Conservation (phyloP, 2,329 filamentous ascomycete genomes). For the Botrytis squamosa region DNA sequence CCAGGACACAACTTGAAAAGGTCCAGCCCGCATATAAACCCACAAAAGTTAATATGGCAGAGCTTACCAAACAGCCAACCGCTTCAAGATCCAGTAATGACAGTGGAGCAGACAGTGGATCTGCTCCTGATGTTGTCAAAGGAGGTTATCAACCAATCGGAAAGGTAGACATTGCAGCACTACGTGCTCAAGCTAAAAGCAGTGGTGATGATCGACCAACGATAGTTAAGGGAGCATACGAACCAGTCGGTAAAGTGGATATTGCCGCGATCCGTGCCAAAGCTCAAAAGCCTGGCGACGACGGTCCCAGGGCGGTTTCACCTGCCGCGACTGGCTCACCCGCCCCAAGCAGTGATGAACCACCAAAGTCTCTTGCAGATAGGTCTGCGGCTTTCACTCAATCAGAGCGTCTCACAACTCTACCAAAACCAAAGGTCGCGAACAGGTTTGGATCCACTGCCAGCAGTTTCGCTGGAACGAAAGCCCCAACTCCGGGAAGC, state of each 20-base stretch:
- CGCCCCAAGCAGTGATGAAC: conserved; percentile 44
- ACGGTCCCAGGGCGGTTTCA: conserved; percentile 42
- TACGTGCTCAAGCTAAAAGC: conserved; percentile 71
- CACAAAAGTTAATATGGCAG: conserved; percentile 90
- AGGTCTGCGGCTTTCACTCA: conserved; percentile 70
- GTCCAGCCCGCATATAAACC: conserved; percentile 91
- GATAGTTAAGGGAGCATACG: conserved; percentile 87
- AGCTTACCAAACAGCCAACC: conserved; percentile 68
- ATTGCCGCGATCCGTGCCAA: conserved; percentile 89
- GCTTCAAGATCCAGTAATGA: conserved; percentile 59
- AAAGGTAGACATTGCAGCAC: conserved; percentile 94
- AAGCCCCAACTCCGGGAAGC: conserved; percentile 74
- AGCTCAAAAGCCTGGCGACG: conserved; percentile 62
- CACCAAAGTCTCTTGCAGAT: conserved; percentile 68
- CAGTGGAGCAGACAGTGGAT: conserved; percentile 46
- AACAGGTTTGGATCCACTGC: conserved; percentile 78
- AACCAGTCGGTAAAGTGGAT: conserved; percentile 94
- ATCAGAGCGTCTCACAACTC: conserved; percentile 76
- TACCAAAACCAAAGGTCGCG: conserved; percentile 93
- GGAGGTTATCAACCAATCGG: conserved; percentile 92
- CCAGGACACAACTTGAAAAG: conserved; percentile 83
- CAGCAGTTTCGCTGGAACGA: conserved; percentile 79
- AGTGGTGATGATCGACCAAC: conserved; percentile 76
- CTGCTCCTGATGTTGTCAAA: conserved; percentile 64
- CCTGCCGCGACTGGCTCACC: conserved; percentile 43